phyloP scores from a whole-genome alignment of 2,329 filamentous ascomycete species.

The Rhinocladiella mackenziei region DNA sequence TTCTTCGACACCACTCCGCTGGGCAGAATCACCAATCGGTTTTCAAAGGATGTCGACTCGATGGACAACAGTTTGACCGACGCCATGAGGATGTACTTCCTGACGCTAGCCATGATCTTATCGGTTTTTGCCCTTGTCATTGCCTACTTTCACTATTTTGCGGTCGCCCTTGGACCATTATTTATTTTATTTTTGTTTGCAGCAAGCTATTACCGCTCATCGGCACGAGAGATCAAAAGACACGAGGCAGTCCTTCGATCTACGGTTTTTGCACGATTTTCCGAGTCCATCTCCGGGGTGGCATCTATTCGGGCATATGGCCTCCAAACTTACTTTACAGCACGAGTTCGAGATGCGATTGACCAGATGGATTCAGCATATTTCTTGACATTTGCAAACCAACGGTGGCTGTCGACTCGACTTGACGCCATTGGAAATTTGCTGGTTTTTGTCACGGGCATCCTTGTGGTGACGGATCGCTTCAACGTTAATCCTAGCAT shows the following conservation, averaged over 20 bases:
- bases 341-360: slow-evolving; percentile 66
- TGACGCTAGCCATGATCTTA: slow-evolving; percentile 76
- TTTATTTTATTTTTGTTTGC: slow-evolving; percentile 75
- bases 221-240: slow-evolving; percentile 89
- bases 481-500: slow-evolving; percentile 83
- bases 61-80: slow-evolving; percentile 93
- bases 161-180: slow-evolving; percentile 64
- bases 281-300: slow-evolving; percentile 78
- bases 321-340: slow-evolving; percentile 68
- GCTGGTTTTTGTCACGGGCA: slow-evolving; percentile 81
- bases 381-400: slow-evolving; percentile 91
- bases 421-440: slow-evolving; percentile 79
- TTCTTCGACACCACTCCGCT: slow-evolving; percentile 98
- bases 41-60: slow-evolving; percentile 90
- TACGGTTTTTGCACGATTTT: slow-evolving; percentile 82
- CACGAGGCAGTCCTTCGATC: slow-evolving; percentile 88
- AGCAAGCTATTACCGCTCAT: slow-evolving; percentile 81
- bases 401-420: slow-evolving; percentile 84
- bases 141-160: slow-evolving; percentile 90
- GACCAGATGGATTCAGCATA: slow-evolving; percentile 94
- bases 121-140: slow-evolving; percentile 88
- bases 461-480: slow-evolving; percentile 85
- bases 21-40: slow-evolving; percentile 92
- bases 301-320: slow-evolving; percentile 88
- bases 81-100: slow-evolving; percentile 85